These are phyloP conservation scores for Malassezia furfur DNA, from an alignment of 1,284 basidiomycete species.

Conservation along the genomic window DNA sequence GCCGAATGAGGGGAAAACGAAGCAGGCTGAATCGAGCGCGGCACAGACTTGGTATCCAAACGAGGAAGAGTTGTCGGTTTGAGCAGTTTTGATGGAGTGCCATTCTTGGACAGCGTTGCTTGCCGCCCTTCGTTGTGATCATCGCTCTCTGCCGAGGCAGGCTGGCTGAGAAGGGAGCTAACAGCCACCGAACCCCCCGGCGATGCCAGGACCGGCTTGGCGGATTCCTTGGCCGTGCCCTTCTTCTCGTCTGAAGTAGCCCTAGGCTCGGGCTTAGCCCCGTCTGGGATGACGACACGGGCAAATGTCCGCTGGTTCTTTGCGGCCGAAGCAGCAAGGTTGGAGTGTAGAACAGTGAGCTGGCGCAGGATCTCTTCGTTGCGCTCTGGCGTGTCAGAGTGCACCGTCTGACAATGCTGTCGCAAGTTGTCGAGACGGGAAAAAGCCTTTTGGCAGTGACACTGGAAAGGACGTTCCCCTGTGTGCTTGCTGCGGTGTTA, in stretches of 20 bases:
- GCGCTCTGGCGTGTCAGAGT: conserved; percentile 70
- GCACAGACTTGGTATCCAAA: too few relatives aligned
- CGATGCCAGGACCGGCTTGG: not conserved
- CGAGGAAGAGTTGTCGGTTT: too few relatives aligned
- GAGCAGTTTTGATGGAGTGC: too few relatives aligned
- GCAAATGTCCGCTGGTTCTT: conserved; percentile 2
- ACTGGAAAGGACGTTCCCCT: conserved; percentile 81
- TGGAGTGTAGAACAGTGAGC: conserved; percentile 72
- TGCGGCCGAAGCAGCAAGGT: conserved; percentile 54
- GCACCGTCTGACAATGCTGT: conserved; percentile 90
- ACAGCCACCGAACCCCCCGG: not conserved
- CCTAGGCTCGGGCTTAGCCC: not conserved
- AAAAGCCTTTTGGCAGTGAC: conserved; percentile 89
- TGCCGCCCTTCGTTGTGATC: too few relatives aligned
- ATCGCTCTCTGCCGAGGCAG: not conserved
- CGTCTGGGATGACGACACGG: not conserved
- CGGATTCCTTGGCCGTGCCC: not conserved
- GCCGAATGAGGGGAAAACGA: too few relatives aligned
- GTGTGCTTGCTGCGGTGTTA: conserved; percentile 71
- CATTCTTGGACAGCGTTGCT: too few relatives aligned
- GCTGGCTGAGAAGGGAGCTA: not conserved
- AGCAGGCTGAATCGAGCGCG: too few relatives aligned
- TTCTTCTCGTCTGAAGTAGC: not conserved
- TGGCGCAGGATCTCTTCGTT: conserved; percentile 88
- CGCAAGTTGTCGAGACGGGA: conserved; percentile 91